These are phyloP conservation scores for Schoenoplectus triqueter DNA, from an alignment of 202 grass and related monocot genomes.

Conservation along the genomic window DNA sequence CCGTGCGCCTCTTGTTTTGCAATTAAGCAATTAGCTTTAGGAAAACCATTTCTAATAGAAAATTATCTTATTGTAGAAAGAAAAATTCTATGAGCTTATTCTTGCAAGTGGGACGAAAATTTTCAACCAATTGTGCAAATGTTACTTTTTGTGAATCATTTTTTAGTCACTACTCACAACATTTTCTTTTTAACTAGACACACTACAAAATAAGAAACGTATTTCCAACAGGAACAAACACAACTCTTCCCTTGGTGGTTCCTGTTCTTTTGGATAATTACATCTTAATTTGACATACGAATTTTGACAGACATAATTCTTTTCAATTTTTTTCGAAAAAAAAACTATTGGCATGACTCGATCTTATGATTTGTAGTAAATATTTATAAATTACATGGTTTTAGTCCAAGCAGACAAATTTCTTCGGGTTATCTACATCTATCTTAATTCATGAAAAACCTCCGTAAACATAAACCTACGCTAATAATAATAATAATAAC, in stretches of 20 bases:
- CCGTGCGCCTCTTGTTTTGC: not conserved
- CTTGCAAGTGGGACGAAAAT: not conserved
- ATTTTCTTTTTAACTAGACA: not conserved
- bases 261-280: not conserved
- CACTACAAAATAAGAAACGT: not conserved
- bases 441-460: not conserved
- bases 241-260: not conserved
- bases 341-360: not conserved
- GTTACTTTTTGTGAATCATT: not conserved
- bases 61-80: not conserved
- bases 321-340: too few species aligned
- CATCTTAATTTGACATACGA: not conserved
- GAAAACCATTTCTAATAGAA: constrained; percentile 2
- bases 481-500: too few species aligned
- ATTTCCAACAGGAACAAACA: not conserved
- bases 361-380: not conserved
- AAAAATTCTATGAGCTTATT: not conserved
- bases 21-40: constrained; percentile 4
- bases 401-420: not conserved
- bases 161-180: not conserved
- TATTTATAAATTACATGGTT: not conserved
- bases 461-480: too few species aligned
- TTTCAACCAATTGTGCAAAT: not conserved
- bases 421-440: not conserved
- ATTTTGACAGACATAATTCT: not conserved